Conservation (phyloP, 176 grass and related monocot genomes). For the Bothriochloa decipiens region DNA sequence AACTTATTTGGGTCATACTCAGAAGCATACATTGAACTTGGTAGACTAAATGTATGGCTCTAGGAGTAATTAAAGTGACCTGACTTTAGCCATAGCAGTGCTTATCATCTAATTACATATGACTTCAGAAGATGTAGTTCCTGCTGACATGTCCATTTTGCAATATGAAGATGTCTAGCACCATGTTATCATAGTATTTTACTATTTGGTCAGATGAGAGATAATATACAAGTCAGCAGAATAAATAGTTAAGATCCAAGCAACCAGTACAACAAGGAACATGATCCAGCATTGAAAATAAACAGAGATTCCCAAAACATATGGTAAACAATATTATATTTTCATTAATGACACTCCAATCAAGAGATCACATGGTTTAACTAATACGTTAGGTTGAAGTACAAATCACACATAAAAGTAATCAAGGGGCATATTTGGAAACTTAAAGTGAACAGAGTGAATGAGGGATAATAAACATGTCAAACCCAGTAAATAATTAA, state of each 20-base stretch:
- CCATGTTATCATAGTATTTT: not conserved
- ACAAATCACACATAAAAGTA: slow-evolving; percentile 2
- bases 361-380: slow-evolving; percentile 33
- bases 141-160: slow-evolving; percentile 5
- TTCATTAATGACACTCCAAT: not conserved
- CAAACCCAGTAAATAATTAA: not conserved
- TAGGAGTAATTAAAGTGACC: slow-evolving; percentile 23
- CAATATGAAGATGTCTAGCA: slow-evolving; percentile 22
- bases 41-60: not conserved
- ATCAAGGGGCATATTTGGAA: slow-evolving; percentile 16
- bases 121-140: slow-evolving; percentile 37
- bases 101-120: too few relatives aligned
- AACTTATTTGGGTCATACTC: not conserved
- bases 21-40: not conserved
- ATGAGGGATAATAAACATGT: not conserved
- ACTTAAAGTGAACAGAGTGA: not conserved
- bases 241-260: not conserved
- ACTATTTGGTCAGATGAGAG: slow-evolving; percentile 35
- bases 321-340: not conserved
- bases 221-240: not conserved
- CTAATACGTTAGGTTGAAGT: not conserved
- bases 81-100: slow-evolving; percentile 6
- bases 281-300: not conserved
- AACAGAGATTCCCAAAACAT: slow-evolving; percentile 2
- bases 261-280: not conserved